Evolutionary conservation across 805 yeast genomes (phyloP).

Genomic region (Spathaspora hagerdaliae): DNA sequence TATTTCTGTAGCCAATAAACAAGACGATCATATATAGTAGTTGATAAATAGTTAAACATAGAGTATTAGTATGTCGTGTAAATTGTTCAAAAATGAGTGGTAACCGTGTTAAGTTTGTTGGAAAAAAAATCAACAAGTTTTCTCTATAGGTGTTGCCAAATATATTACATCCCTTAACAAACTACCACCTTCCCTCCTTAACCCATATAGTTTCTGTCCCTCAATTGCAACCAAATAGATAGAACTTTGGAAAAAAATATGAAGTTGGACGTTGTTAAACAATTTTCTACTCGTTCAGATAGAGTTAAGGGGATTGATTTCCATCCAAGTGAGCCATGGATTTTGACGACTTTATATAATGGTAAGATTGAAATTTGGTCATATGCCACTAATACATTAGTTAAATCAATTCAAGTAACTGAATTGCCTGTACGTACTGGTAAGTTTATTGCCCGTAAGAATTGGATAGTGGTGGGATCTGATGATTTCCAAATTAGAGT

Average conservation of each 20-base stretch:
- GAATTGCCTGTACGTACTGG: constrained; percentile 96
- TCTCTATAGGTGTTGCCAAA: too few relatives aligned
- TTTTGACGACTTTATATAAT: constrained; percentile 82
- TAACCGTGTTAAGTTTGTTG: not conserved
- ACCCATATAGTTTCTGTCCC: too few relatives aligned
- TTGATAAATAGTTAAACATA: not conserved
- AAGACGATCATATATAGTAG: constrained; percentile 8
- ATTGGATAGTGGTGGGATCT: constrained; percentile 94
- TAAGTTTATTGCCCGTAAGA: constrained; percentile 89
- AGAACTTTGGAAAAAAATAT: constrained; percentile 10
- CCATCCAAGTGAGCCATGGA: constrained; percentile 98
- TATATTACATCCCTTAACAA: too few relatives aligned
- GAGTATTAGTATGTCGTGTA: not conserved
- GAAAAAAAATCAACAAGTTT: not conserved
- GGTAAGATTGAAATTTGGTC: constrained; percentile 94
- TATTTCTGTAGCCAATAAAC: constrained; percentile 15
- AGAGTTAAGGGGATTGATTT: constrained; percentile 97
- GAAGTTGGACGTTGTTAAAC: constrained; percentile 57
- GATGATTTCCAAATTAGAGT: constrained; percentile 95
- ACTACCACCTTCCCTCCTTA: too few relatives aligned
- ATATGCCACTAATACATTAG: constrained; percentile 77
- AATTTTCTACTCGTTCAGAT: constrained; percentile 87
- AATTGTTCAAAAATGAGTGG: not conserved
- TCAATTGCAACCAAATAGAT: too few relatives aligned
- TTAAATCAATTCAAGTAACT: constrained; percentile 90